Conservation (phyloP, 371 early-diverging fungal genomes). For the Massospora cicadina region DNA sequence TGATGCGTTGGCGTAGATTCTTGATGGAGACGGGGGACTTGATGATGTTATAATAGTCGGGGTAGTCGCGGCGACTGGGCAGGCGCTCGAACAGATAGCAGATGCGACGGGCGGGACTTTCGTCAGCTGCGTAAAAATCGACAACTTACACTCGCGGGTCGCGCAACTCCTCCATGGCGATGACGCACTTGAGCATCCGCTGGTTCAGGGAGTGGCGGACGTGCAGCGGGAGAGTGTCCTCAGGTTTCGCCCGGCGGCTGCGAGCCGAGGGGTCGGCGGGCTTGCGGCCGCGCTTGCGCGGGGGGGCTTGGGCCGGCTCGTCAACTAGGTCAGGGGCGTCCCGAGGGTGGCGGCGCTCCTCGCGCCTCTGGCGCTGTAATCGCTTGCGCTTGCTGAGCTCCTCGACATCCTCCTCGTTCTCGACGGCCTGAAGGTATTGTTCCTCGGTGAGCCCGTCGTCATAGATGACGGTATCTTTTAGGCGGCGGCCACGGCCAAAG, state of each 20-base stretch:
- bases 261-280: conserved; percentile 8
- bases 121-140: conserved; percentile 8
- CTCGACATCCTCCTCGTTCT: conserved; percentile 40
- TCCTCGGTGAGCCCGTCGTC: conserved; percentile 89
- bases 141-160: conserved; percentile 24
- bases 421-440: conserved; percentile 63
- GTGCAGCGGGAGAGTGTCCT: conserved; percentile 17
- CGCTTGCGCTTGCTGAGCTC: conserved; percentile 35
- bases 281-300: background rate
- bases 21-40: conserved; percentile 64
- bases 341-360: conserved; percentile 15
- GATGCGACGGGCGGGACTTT: conserved; percentile 26
- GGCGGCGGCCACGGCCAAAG: conserved; percentile 53
- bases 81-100: conserved; percentile 51
- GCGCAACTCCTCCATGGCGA: conserved; percentile 29
- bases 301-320: background rate
- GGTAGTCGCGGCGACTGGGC: conserved; percentile 54
- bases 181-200: conserved; percentile 26
- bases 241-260: conserved; percentile 11
- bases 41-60: conserved; percentile 72
- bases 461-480: conserved; percentile 51
- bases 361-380: conserved; percentile 21
- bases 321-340: conserved; percentile 2
- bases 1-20: conserved; percentile 40
- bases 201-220: conserved; percentile 28